A percentile compares a stretch with the other conserved stretches of the same genome.
Conservation (phyloP, 768 basidiomycete genomes). For the Amanita brunnescens region DNA sequence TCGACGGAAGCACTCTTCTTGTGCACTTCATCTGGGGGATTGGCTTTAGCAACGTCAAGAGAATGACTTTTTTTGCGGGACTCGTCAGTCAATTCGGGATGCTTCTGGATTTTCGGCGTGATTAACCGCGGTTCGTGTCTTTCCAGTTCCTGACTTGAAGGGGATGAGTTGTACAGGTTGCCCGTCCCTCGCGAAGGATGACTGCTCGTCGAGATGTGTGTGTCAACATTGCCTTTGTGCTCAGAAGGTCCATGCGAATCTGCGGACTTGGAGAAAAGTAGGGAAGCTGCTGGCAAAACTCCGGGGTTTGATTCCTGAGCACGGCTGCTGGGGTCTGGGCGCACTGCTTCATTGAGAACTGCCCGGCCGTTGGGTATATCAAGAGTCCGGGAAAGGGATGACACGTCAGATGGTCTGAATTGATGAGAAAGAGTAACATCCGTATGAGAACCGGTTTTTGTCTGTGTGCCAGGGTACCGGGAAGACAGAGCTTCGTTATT, state of each 20-base stretch:
- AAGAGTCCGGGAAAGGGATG: neutral
- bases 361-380: neutral
- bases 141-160: neutral
- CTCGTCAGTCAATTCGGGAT: neutral
- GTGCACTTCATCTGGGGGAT: conserved; percentile 1
- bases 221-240: neutral
- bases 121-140: conserved; percentile 4
- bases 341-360: neutral
- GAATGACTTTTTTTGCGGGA: neutral
- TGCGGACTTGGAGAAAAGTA: neutral
- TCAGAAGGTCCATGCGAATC: neutral
- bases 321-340: neutral
- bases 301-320: neutral
- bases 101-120: neutral
- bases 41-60: neutral
- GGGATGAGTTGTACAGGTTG: neutral
- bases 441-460: neutral
- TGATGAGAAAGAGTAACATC: neutral
- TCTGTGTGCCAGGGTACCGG: neutral
- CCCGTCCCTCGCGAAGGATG: neutral
- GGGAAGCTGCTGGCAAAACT: neutral
- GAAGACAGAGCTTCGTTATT: neutral
- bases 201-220: neutral
- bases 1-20: conserved; percentile 38
- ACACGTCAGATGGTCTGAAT: neutral